Evolutionary conservation across 306 rosid species (phyloP).

Genomic region (Hylodesmum podocarpum): DNA sequence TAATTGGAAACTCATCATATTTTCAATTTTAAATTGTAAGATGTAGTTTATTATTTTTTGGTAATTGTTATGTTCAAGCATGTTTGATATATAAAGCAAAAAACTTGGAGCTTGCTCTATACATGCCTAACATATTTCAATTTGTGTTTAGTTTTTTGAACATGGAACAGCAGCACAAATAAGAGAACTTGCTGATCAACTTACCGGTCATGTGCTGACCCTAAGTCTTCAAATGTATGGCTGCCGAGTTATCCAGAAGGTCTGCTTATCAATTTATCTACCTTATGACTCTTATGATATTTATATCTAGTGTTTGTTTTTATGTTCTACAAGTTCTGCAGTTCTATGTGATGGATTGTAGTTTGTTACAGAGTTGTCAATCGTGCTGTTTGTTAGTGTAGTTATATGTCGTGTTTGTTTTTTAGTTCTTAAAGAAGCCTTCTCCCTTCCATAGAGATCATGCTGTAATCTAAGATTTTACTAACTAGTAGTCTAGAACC

Average conservation of each 20-base stretch:
- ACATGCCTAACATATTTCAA: constrained; percentile 18
- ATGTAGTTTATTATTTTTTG: background rate
- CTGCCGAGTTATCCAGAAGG: constrained; percentile 98
- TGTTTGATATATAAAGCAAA: background rate
- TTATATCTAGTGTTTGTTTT: background rate
- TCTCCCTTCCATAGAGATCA: background rate
- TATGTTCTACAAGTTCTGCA: constrained; percentile 16
- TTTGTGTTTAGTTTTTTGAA: constrained; percentile 85
- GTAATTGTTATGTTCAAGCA: constrained; percentile 13
- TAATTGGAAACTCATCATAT: background rate
- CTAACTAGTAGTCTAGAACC: background rate
- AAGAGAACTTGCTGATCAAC: constrained; percentile 92
- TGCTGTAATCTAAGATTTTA: background rate
- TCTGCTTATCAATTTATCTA: constrained; percentile 30
- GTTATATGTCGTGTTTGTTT: too few species aligned
- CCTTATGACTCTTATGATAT: constrained; percentile 6
- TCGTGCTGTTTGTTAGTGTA: too few species aligned
- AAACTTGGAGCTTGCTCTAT: background rate
- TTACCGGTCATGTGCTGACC: constrained; percentile 76
- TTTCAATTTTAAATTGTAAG: background rate
- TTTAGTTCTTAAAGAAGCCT: background rate
- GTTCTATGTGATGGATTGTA: background rate
- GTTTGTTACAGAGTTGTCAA: background rate
- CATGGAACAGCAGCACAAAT: constrained; percentile 77
- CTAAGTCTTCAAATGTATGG: constrained; percentile 99